A percentile compares a stretch with the other conserved stretches of the same genome.
Conservation (phyloP, 352 stramenopile species). For the Globisporangium cystogenes region DNA sequence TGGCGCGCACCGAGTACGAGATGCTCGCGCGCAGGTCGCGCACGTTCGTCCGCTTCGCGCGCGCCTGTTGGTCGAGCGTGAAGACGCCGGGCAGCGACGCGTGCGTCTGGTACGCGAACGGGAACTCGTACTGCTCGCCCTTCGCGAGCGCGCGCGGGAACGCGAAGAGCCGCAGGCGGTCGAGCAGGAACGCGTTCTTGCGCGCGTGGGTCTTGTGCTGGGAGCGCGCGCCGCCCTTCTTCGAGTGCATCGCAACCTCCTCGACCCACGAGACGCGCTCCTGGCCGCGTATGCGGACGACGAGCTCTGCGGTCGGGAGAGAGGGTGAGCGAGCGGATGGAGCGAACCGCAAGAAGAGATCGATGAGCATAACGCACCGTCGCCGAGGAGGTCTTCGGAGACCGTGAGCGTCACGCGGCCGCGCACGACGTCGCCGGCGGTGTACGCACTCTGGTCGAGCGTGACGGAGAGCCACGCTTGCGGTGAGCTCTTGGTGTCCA, state of each 20-base stretch:
- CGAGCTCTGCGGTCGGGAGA: constrained; percentile 1
- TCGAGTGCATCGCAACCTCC: not conserved
- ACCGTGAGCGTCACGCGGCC: constrained; percentile 6
- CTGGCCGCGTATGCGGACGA: constrained; percentile 4
- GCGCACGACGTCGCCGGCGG: constrained; percentile 9
- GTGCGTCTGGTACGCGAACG: constrained; percentile 20
- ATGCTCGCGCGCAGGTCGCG: constrained; percentile 7
- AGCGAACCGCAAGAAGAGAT: no score
- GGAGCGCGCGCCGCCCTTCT: constrained; percentile 2
- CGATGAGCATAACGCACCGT: constrained; percentile 9
- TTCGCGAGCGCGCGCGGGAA: constrained; percentile 12
- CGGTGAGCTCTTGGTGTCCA: not conserved
- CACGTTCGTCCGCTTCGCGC: not conserved
- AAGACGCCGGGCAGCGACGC: constrained; percentile 15
- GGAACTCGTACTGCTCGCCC: constrained; percentile 18
- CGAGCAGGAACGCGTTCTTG: constrained; percentile 11
- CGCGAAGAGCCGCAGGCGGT: constrained; percentile 15
- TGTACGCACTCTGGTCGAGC: constrained; percentile 11
- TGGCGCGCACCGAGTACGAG: constrained; percentile 8
- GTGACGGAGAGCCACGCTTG: constrained; percentile 2
- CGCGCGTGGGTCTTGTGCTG: constrained; percentile 4
- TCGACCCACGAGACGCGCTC: constrained; percentile 9
- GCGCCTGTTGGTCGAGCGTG: not conserved
- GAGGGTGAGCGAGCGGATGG: no score
- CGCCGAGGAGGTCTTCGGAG: constrained; percentile 3